Evolutionary conservation across 805 yeast species (phyloP).

Genomic region (Saccharomyces eubayanus): DNA sequence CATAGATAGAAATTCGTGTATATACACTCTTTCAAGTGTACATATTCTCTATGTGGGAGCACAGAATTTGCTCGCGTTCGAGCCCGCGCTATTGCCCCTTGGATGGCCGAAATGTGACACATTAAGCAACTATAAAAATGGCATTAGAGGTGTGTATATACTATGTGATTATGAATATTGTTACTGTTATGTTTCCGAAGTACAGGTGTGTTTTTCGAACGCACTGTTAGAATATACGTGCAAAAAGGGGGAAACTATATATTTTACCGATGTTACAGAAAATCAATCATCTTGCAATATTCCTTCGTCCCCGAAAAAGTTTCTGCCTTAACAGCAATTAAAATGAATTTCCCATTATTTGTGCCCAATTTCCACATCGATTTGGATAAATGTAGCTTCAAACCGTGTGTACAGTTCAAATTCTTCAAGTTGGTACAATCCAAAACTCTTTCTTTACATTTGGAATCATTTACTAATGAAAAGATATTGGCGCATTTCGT

Average conservation of each 20-base stretch:
- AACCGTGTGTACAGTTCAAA: slow-evolving; percentile 9
- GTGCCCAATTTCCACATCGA: slow-evolving; percentile 22
- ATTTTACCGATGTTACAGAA: slow-evolving; percentile 3
- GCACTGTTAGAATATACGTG: not conserved
- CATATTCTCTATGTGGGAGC: not conserved
- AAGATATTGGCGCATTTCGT: slow-evolving; percentile 13
- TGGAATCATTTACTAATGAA: slow-evolving; percentile 11
- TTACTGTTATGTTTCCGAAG: not conserved
- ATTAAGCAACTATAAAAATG: not conserved
- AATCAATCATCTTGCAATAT: slow-evolving; percentile 15
- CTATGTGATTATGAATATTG: not conserved
- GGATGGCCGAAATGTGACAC: not conserved
- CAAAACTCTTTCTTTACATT: slow-evolving; percentile 8
- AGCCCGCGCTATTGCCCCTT: not conserved
- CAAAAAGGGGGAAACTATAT: not conserved
- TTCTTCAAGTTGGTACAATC: slow-evolving; percentile 6
- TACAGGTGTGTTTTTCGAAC: not conserved
- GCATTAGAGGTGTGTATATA: not conserved
- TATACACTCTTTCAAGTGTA: not conserved
- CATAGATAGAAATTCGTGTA: not conserved
- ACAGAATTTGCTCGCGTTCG: not conserved
- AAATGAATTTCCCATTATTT: slow-evolving; percentile 11
- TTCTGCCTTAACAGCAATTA: slow-evolving; percentile 18
- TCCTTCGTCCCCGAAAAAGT: slow-evolving; percentile 17
- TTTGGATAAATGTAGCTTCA: slow-evolving; percentile 13